Evolutionary conservation across 2,329 filamentous ascomycete genomes (phyloP).

Genomic region (Sporothrix brasiliensis): DNA sequence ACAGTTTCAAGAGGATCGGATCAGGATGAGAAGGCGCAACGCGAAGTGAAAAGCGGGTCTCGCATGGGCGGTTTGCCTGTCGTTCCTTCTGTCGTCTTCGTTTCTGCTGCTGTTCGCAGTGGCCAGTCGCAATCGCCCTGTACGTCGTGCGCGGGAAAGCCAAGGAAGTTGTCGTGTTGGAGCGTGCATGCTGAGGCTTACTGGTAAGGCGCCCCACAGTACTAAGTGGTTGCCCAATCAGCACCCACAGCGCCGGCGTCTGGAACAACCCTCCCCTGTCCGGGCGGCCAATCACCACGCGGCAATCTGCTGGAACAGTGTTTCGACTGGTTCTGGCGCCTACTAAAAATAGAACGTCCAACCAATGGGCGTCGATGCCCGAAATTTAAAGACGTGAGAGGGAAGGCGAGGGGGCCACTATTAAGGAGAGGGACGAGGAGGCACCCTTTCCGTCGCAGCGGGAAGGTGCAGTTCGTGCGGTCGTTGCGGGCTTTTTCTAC

Average conservation of each 20-base stretch:
- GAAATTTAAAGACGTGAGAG: conserved; percentile 21
- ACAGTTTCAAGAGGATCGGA: neutral
- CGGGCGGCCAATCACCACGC: conserved; percentile 31
- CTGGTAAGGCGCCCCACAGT: conserved; percentile 25
- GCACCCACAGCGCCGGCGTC: conserved; percentile 7
- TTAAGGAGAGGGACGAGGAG: conserved; percentile 15
- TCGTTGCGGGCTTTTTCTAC: conserved; percentile 13
- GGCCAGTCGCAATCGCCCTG: neutral
- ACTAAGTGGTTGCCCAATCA: conserved; percentile 24
- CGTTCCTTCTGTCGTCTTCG: neutral
- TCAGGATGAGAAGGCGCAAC: neutral
- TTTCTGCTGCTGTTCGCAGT: neutral
- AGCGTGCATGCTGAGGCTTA: conserved; percentile 27
- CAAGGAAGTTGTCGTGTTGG: conserved; percentile 26
- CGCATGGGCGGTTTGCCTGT: neutral
- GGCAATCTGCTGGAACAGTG: conserved; percentile 30
- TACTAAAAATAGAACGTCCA: conserved; percentile 37
- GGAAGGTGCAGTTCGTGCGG: conserved; percentile 6
- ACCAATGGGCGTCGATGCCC: conserved; percentile 32
- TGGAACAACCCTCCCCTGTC: conserved; percentile 21
- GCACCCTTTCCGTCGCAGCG: conserved; percentile 18
- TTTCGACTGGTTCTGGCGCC: conserved; percentile 37
- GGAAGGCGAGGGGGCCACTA: conserved; percentile 8
- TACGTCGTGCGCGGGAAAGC: conserved; percentile 2
- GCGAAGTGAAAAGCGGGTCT: conserved; percentile 19